Base-by-base conservation (phyloP, 805 yeast species). In the Saccharomycopsis microspora region DNA sequence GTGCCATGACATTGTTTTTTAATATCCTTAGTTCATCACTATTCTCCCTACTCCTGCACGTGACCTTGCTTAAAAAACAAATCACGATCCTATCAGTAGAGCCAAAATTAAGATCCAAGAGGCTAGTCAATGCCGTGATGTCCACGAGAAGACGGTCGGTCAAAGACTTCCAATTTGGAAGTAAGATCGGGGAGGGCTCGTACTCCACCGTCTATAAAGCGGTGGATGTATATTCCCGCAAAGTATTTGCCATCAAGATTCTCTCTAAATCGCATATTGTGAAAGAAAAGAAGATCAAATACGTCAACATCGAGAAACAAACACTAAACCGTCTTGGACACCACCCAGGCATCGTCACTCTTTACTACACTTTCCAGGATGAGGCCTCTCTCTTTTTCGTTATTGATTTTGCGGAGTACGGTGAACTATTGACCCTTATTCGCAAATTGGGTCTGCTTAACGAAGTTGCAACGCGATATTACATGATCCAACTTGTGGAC, bases 351-450 rank as follows among this genome's bases (percentile, higher is more conserved):
- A 83, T 93, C 32, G 94, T 93, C 27, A 85, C 89, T 43, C 68
- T 93, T 42, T 85, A 86, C 64, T 93, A 85, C 64, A 93, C 98
- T 1, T 93, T 93, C 65, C 98, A 93, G 63, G 98, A 93, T 62
- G 86, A 85, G 41, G 75, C 78, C 50, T 81, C 87, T 34, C 68
- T 93, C 37, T 93, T 87, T 61, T 93, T 89, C 63, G 98, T 90
- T 36, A 75, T 93, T 46, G 97, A 93, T 63, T 85, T 80, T 60
- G 97, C 97, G 2, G 83, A 90, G 50, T 86, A 88, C 57, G 98
- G 98, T n/a, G 98, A 93, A 64, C 67, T 93, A 44, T 70, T 93
- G 35, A 76, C 87, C 1, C 70, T 90, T 46, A 80, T 93, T 46
- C 78, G 89, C 52, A 80, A 78, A 57, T 68, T 75, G 54, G 96